phyloP scores from a whole-genome alignment of 2,329 filamentous ascomycete genomes.

The Alternaria triticina region DNA sequence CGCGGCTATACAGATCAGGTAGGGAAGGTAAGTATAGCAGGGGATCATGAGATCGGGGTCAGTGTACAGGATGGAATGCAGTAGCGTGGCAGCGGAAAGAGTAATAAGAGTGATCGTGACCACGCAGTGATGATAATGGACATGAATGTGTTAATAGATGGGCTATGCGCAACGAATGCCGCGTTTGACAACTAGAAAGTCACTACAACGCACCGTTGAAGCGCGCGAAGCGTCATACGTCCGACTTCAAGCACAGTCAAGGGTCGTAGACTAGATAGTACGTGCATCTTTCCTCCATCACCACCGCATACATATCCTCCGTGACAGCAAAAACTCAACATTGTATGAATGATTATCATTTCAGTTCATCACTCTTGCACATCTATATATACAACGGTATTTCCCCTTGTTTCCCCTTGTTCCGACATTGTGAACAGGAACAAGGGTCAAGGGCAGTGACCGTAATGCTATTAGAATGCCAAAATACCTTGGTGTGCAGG shows the following conservation, averaged over 20 bases:
- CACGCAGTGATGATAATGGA: neutral
- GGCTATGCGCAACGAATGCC: too few species aligned
- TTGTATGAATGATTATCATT: constrained; percentile 3
- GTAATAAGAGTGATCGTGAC: neutral
- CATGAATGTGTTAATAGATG: too few species aligned
- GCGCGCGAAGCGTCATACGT: too few species aligned
- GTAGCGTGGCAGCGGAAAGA: neutral
- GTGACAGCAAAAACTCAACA: neutral
- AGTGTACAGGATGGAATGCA: neutral
- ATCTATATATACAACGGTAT: constrained; percentile 34
- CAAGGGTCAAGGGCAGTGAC: constrained; percentile 3
- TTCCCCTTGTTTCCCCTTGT: neutral
- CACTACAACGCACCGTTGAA: too few species aligned
- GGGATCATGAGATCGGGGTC: neutral
- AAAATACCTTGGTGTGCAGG: constrained; percentile 19
- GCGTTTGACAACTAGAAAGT: too few species aligned
- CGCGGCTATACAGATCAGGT: neutral
- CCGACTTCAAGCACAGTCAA: neutral
- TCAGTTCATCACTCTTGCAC: constrained; percentile 20
- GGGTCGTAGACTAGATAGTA: neutral
- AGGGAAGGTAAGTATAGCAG: neutral
- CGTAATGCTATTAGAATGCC: constrained; percentile 40
- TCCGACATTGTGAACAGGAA: too few species aligned
- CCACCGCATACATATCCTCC: neutral
- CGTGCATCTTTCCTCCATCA: neutral